Percentiles rank a stretch among this genome's conserved stretches.
Evolutionary conservation across 345 rosid species (phyloP).

Genomic region (Barbarea vulgaris): DNA sequence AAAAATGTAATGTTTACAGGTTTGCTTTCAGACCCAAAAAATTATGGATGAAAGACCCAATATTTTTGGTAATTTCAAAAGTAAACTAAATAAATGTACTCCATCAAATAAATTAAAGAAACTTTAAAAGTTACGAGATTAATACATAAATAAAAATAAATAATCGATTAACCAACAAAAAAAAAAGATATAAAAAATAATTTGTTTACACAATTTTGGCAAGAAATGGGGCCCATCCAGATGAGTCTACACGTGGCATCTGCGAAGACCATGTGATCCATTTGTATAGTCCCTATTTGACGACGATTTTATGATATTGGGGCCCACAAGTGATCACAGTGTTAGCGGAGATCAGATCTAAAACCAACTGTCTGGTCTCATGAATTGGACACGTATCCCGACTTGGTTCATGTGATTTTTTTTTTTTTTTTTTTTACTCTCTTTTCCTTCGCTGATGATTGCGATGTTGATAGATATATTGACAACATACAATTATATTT

Average conservation of each 20-base stretch:
- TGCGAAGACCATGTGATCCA: constrained; percentile 35
- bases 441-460: too few relatives aligned
- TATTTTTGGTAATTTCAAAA: too few relatives aligned
- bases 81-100: too few relatives aligned
- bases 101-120: too few relatives aligned
- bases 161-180: background rate
- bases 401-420: constrained; percentile 34
- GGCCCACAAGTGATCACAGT: constrained; percentile 12
- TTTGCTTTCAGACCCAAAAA: too few relatives aligned
- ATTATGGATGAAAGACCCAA: too few relatives aligned
- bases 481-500: too few relatives aligned
- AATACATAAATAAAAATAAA: background rate
- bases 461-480: too few relatives aligned
- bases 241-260: constrained; percentile 17
- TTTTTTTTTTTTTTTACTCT: background rate
- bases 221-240: background rate
- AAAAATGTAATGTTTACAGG: too few relatives aligned
- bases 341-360: constrained; percentile 12
- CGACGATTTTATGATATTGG: background rate
- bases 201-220: background rate
- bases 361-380: constrained; percentile 29
- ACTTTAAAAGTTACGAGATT: too few relatives aligned
- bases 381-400: constrained; percentile 22
- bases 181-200: background rate
- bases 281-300: constrained; percentile 19